These are phyloP conservation scores for Dendrothele bispora DNA, from an alignment of 768 basidiomycete genomes.

Conservation along the genomic window DNA sequence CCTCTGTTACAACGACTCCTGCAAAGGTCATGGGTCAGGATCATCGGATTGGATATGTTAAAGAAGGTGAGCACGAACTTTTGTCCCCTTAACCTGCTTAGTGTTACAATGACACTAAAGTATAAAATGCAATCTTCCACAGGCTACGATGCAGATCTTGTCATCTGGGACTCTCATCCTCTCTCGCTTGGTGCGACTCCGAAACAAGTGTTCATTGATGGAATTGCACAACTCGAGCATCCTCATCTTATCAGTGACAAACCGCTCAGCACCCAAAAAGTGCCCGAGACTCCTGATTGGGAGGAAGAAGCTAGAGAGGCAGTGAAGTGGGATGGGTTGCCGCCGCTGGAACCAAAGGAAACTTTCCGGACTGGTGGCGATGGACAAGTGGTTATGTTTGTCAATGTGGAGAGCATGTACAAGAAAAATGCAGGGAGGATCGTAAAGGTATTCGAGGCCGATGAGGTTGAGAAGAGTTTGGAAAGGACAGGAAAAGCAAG, in stretches of 20 bases:
- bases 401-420: slow-evolving; percentile 47
- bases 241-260: slow-evolving; percentile 40
- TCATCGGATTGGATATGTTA: slow-evolving; percentile 81
- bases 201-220: slow-evolving; percentile 80
- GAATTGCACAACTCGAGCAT: slow-evolving; percentile 59
- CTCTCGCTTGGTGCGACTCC: slow-evolving; percentile 80
- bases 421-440: slow-evolving; percentile 16
- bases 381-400: slow-evolving; percentile 49
- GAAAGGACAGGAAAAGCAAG: slow-evolving; percentile 12
- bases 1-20: slow-evolving; percentile 72
- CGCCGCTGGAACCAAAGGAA: slow-evolving; percentile 52
- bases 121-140: slow-evolving; percentile 1
- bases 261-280: slow-evolving; percentile 45
- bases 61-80: slow-evolving; percentile 43
- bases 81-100: not conserved
- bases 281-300: slow-evolving; percentile 57
- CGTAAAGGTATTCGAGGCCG: slow-evolving; percentile 14
- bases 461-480: slow-evolving; percentile 17
- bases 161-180: slow-evolving; percentile 77
- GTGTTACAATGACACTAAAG: too few species aligned
- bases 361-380: too few species aligned
- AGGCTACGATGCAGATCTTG: slow-evolving; percentile 51
- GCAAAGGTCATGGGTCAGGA: slow-evolving; percentile 57
- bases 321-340: slow-evolving; percentile 65
- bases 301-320: slow-evolving; percentile 58